Percentiles rank a stretch among this genome's conserved stretches.
Conservation (phyloP, 805 yeast genomes). For the Candida methanosorbosa region DNA sequence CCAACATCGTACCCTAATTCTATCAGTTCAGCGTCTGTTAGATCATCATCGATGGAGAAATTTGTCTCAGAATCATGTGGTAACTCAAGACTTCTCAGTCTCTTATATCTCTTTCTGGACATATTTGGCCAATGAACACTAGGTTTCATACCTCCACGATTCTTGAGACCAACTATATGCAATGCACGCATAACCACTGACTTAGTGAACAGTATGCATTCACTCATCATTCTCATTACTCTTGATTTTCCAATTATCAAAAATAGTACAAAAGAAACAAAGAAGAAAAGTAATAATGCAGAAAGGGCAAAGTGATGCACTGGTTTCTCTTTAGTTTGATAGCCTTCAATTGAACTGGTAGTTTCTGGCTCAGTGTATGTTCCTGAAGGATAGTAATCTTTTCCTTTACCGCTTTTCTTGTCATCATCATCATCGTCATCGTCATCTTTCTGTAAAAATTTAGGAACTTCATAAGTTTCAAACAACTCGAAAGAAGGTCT, state of each 20-base stretch:
- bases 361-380: no score
- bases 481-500: constrained; percentile 33
- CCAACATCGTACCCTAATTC: background rate
- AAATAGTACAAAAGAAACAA: constrained; percentile 2
- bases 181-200: constrained; percentile 4
- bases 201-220: constrained; percentile 7
- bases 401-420: no score
- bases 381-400: no score
- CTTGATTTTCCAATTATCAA: constrained; percentile 12
- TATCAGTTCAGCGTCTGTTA: background rate
- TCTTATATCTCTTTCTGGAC: constrained; percentile 13
- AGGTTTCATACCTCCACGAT: no score
- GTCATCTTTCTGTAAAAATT: constrained; percentile 11
- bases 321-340: no score
- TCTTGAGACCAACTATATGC: no score
- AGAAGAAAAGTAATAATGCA: constrained; percentile 3
- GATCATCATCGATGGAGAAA: background rate
- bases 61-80: constrained; percentile 3
- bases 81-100: constrained; percentile 16
- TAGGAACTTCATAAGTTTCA: constrained; percentile 12
- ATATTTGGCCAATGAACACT: constrained; percentile 16
- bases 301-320: no score
- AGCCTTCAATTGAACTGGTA: no score
- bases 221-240: constrained; percentile 10
- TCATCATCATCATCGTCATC: constrained; percentile 21